Percentiles rank a stretch among this genome's conserved stretches.
Evolutionary conservation across 2,329 filamentous ascomycete genomes (phyloP).

Genomic region (Paecilomyces niveus): DNA sequence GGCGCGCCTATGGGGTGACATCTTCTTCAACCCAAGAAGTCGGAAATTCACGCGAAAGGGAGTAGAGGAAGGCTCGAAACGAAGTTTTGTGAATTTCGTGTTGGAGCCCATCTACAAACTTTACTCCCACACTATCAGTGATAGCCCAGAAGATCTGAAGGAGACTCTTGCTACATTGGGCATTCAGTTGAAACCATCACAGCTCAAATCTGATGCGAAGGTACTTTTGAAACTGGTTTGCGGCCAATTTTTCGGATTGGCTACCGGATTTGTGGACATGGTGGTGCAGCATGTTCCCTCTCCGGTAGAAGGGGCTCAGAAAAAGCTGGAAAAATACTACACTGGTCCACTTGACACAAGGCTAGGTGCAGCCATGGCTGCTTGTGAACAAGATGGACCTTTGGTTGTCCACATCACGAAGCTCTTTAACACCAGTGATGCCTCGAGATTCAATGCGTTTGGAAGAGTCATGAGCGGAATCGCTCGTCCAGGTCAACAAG

Average conservation of each 20-base stretch:
- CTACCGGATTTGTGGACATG: constrained; percentile 93
- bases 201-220: constrained; percentile 84
- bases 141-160: constrained; percentile 77
- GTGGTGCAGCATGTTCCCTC: constrained; percentile 82
- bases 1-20: constrained; percentile 83
- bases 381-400: constrained; percentile 82
- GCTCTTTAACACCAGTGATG: constrained; percentile 82
- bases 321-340: constrained; percentile 78
- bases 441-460: constrained; percentile 83
- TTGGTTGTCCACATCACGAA: constrained; percentile 90
- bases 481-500: constrained; percentile 70
- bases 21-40: constrained; percentile 89
- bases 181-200: constrained; percentile 82
- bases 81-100: constrained; percentile 90
- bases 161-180: constrained; percentile 70
- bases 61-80: constrained; percentile 68
- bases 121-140: constrained; percentile 88
- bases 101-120: constrained; percentile 97
- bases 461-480: constrained; percentile 91
- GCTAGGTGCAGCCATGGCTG: constrained; percentile 69
- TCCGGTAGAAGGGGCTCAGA: constrained; percentile 67
- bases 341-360: constrained; percentile 82
- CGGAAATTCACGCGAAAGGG: constrained; percentile 87
- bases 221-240: constrained; percentile 84
- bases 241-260: constrained; percentile 89